Base-by-base conservation (phyloP, 2,329 filamentous ascomycete genomes). In the Escovopsis sp. region DNA sequence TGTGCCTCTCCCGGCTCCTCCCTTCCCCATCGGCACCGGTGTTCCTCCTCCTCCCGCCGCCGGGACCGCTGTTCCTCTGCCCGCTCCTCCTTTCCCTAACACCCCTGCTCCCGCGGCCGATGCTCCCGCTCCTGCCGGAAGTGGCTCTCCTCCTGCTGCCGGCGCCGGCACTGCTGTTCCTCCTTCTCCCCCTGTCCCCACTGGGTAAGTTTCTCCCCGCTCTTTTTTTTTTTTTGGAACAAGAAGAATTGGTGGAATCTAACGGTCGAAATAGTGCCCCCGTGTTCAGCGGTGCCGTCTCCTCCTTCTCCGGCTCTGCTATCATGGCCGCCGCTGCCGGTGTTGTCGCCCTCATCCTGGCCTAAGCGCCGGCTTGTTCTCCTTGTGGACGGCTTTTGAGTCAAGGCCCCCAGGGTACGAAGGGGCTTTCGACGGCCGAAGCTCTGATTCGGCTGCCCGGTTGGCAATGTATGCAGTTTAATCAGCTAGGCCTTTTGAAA, bases 291-390 rank as follows among this genome's bases (percentile, higher is more conserved):
- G 73, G 68, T 57, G 73, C 72, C 49, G 63, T 30, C 27, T 30
- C 64, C 52, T 63, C 66, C 54, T 56, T 76, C 52, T 64, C 64
- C 47, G 70, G 67, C 64, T 74, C 72, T 47, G 66, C 65, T 55
- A 47, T 68, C 54, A 60, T 74, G 55, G 73, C 72, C 57, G 72
- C 66, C 50, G 65, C 62, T 39, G 72, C 68, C 60, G 72, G 70
- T 63, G 56, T 71, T 43, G 66, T 63, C 47, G 72, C 70, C 56
- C 60, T 72, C 55, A 53, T 69, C 62, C 60, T 77, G 54, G 68
- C 67, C 58, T 76, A 76, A 71, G 57, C 58, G 39, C 46, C 51
- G 56, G 45, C 52, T 52, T 30, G 27, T 30, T 8, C 27, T 46
- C 52, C 51, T 51, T 58, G 27, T 58, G 27, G 27, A 30, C 55